phyloP scores from a whole-genome alignment of 2,329 filamentous ascomycete genomes.

The Aspergillus arachidicola region DNA sequence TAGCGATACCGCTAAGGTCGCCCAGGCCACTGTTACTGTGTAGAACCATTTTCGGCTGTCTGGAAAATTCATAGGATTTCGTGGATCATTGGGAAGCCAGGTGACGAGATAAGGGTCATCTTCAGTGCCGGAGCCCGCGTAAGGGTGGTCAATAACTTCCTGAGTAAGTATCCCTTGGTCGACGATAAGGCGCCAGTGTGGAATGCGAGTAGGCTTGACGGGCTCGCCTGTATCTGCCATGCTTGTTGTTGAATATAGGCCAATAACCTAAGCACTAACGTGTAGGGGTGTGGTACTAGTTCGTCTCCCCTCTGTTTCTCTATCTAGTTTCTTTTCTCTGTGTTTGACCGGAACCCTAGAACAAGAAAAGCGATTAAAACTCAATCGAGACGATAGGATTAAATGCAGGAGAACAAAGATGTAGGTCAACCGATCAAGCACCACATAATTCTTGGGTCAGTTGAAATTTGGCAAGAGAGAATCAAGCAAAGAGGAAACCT shows the following conservation, averaged over 20 bases:
- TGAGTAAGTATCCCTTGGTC: constrained; percentile 18
- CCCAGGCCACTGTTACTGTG: constrained; percentile 10
- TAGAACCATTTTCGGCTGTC: constrained; percentile 13
- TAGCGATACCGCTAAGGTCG: constrained; percentile 15
- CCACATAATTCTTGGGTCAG: not conserved
- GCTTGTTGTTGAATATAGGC: not conserved
- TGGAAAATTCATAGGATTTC: constrained; percentile 14
- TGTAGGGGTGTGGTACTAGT: not conserved
- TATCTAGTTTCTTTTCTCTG: not conserved
- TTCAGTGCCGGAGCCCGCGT: constrained; percentile 16
- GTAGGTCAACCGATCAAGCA: not conserved
- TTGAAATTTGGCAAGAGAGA: not conserved
- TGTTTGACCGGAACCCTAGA: not conserved
- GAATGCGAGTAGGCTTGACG: constrained; percentile 15
- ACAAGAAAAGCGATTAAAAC: not conserved
- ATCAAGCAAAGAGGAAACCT: not conserved
- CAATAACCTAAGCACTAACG: not conserved
- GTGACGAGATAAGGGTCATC: constrained; percentile 18
- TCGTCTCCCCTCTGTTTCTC: not conserved
- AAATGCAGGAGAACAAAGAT: not conserved
- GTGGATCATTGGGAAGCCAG: constrained; percentile 19
- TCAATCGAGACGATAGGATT: not conserved
- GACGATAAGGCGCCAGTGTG: constrained; percentile 19
- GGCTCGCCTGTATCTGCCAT: constrained; percentile 9
- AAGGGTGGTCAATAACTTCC: constrained; percentile 13